These are phyloP conservation scores for Chlamydomonas applanata DNA, from an alignment of 139 green algal species.

Conservation along the genomic window DNA sequence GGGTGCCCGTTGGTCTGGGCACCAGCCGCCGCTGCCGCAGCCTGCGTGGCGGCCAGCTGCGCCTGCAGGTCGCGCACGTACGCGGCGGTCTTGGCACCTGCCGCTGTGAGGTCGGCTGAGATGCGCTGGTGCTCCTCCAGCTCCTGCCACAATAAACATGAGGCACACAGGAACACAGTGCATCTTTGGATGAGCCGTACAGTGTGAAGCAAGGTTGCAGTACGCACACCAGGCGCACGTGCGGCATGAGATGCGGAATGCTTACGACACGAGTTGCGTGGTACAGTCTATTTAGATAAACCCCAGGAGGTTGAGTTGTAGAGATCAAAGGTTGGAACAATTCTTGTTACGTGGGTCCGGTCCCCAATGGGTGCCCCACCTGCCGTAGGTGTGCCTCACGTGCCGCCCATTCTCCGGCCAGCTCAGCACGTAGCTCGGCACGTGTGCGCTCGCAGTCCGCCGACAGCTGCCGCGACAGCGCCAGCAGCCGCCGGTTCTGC, in stretches of 20 bases:
- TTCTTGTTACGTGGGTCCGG: no score
- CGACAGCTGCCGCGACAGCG: conserved; percentile 29
- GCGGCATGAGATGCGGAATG: no score
- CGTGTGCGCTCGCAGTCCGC: conserved; percentile 28
- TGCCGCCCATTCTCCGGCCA: conserved; percentile 18
- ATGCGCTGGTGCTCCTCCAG: background rate
- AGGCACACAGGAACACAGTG: background rate
- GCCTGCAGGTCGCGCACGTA: conserved; percentile 7
- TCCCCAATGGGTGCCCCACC: background rate
- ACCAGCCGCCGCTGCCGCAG: background rate
- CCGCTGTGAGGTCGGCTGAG: background rate
- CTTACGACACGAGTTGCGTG: no score
- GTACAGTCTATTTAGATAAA: no score
- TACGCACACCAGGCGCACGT: background rate
- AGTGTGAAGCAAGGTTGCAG: background rate
- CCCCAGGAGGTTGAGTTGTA: no score
- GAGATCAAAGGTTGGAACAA: no score
- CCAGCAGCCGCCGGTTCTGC: conserved; percentile 44
- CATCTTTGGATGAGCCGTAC: background rate
- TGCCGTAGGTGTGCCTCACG: conserved; percentile 9
- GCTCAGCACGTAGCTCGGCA: conserved; percentile 25
- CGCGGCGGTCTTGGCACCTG: background rate
- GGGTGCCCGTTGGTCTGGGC: no score
- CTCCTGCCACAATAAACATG: no score
- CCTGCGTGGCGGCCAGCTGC: conserved; percentile 1